Evolutionary conservation across 2,329 filamentous ascomycete species (phyloP), one percentile per base, ranked within the genome.

Genomic region (Penicillium digitatum): DNA sequence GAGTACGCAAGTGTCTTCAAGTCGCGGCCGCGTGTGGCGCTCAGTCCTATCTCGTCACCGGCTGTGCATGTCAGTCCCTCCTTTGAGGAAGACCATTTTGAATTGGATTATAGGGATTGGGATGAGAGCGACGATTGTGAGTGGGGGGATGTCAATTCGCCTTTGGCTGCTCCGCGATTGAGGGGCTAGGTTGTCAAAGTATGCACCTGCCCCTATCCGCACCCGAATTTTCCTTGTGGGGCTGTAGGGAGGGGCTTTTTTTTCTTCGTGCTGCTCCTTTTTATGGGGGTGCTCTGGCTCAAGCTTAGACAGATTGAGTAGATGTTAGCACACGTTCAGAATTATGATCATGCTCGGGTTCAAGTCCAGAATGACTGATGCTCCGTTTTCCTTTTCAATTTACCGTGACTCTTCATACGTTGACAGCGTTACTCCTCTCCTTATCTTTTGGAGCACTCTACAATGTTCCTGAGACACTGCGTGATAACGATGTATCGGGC

Each of bases 1-100:
- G 90, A 95, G 57, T 88, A 90, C 71, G 87, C 88, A 56, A 87
- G 87, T 26, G 87, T 96, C 1, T 96, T 96, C 70, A 89, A 87
- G 74, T 92, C 89, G 60, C 76, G 92, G 61, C 92, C 92, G 0
- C 88, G 86, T 71, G 84, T 96, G 62, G 86, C 87, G 60, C 83
- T 83, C 11, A 95, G 90, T 69, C 90, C 91, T 1, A 70, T 85
- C 24, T 62, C 69, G 12, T 74, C 74, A 0, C 74, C 74, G 6
- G 68, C 68, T 35, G 71, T 74, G n/a, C 71, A 74, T 65, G 57
- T 72, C 16, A 66, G 64, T 34, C 63, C 65, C 1, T 56, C 68
- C 31, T 58, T 68, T 14, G 60, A 58, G 24, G 63, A 65, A 32
- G 61, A 53, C 3, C 58, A 61, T 11, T 62, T 60, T 43, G 63